Evolutionary conservation across 441 rosid genomes (phyloP), one percentile per base, ranked within the genome.

Genomic region (Syzygium syzygioides): DNA sequence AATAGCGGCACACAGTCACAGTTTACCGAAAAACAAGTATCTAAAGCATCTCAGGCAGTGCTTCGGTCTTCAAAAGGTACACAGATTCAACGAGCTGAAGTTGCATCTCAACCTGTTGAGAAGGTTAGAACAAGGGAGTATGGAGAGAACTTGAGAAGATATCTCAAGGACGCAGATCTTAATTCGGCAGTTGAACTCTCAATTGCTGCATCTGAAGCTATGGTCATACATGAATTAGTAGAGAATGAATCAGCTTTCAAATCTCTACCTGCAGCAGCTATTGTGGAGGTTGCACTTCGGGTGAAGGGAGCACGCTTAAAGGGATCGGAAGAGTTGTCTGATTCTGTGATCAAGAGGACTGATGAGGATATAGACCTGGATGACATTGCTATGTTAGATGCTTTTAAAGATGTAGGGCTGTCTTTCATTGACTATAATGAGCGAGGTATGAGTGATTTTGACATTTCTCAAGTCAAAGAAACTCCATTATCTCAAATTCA

Each of bases 171-270:
- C 87, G 86, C 88, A 85, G 95, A 94, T 87, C 50, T 92, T 32
- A 83, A 85, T 89, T 93, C 90, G 84, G 94, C 94, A 9, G 90
- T 95, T 76, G 96, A 95, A 86, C 92, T 94, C 66, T 95, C 95
- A 45, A 90, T 94, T 89, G 95, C 96, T 79, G 96, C 98, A 57
- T 95, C 96, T 28, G 98, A 95, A 92, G 95, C 96, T 84, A 85
- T 95, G 71, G 94, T 89, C 87, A 95, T 95, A 54, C 91, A 95
- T 91, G 95, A 94, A 87, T 79, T 94, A 79, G 92, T 93, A 88
- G 90, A 89, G 85, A 85, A 88, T 88, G 95, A 87, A 56, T 88
- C 92, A 80, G 86, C 80, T 87, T 88, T 92, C 54, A 89, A 90
- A 89, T 87, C 68, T 86, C 89, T 94, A 50, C 89, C 93, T 17